A percentile compares a stretch with the other conserved stretches of the same genome.
Conservation (phyloP, 176 grass and related monocot genomes). For the Aegilops tauschii region DNA sequence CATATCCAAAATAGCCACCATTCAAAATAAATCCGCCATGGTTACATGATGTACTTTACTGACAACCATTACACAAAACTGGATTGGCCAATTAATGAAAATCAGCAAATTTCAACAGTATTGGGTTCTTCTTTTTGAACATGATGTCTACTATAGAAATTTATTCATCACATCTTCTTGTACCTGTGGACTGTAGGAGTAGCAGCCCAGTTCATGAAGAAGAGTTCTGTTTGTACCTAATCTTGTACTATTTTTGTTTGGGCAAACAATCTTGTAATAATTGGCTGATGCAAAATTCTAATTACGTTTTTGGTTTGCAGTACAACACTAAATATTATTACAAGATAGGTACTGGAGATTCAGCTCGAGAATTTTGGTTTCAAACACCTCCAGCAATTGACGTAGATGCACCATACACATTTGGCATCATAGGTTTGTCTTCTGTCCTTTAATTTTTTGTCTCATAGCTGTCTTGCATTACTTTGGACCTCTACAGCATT, state of each 20-base stretch:
- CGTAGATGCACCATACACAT: slow-evolving; percentile 76
- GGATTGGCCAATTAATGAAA: not conserved
- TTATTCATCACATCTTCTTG: not conserved
- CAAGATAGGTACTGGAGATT: slow-evolving; percentile 72
- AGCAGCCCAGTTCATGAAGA: not conserved
- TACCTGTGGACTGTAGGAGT: not conserved
- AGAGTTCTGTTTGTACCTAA: not conserved
- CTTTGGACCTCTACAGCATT: not conserved
- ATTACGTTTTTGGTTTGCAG: slow-evolving; percentile 45
- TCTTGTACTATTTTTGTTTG: not conserved
- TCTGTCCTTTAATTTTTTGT: not conserved
- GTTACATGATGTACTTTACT: not conserved
- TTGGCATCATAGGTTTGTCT: slow-evolving; percentile 89
- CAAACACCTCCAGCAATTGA: slow-evolving; percentile 80
- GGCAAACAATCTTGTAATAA: not conserved
- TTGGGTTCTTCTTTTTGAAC: not conserved
- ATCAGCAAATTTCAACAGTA: not conserved
- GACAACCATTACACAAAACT: not conserved
- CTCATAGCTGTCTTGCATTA: not conserved
- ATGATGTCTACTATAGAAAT: slow-evolving; percentile 1
- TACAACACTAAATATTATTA: slow-evolving; percentile 91
- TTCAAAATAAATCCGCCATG: not conserved
- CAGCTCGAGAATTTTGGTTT: slow-evolving; percentile 90
- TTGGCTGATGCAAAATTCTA: not conserved
- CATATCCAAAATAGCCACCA: not conserved